Percentiles rank a stretch among this genome's conserved stretches.
phyloP scores from a whole-genome alignment of 1,284 basidiomycete species.

The Marasmius fiardii region DNA sequence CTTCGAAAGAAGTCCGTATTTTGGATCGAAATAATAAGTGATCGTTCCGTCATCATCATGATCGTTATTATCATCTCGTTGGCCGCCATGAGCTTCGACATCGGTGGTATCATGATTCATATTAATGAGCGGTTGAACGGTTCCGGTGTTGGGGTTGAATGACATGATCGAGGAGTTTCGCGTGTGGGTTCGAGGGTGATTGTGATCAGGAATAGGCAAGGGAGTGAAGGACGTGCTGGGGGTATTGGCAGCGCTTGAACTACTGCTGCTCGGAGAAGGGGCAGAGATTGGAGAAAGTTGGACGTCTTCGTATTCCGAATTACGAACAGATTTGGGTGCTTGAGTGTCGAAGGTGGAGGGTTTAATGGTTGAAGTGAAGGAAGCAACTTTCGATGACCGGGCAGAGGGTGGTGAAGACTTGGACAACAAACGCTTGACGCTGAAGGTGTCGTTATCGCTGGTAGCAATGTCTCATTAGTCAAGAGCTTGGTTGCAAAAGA shows the following conservation, averaged over 20 bases:
- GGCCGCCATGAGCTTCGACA: background rate
- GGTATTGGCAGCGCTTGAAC: background rate
- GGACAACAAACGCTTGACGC: background rate
- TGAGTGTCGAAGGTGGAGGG: background rate
- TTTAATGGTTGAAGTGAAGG: background rate
- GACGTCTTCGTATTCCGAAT: background rate
- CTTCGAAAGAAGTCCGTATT: constrained; percentile 1
- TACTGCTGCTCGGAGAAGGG: background rate
- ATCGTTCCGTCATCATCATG: background rate
- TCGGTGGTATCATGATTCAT: background rate
- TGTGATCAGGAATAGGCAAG: background rate
- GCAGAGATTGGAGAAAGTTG: background rate
- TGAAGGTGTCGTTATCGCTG: background rate
- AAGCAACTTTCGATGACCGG: background rate
- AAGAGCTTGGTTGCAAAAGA: background rate
- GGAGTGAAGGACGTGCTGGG: background rate
- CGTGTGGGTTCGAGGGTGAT: background rate
- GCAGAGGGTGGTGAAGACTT: background rate
- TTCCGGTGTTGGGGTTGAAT: background rate
- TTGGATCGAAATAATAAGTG: background rate
- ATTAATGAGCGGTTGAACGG: background rate
- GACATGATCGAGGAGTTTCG: background rate
- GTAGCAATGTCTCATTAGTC: background rate
- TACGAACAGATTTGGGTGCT: no score
- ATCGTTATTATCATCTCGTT: background rate